Percentiles rank a stretch among this genome's conserved stretches.
Evolutionary conservation across 805 yeast genomes (phyloP).

Genomic region (Blastobotrys peoriensis): DNA sequence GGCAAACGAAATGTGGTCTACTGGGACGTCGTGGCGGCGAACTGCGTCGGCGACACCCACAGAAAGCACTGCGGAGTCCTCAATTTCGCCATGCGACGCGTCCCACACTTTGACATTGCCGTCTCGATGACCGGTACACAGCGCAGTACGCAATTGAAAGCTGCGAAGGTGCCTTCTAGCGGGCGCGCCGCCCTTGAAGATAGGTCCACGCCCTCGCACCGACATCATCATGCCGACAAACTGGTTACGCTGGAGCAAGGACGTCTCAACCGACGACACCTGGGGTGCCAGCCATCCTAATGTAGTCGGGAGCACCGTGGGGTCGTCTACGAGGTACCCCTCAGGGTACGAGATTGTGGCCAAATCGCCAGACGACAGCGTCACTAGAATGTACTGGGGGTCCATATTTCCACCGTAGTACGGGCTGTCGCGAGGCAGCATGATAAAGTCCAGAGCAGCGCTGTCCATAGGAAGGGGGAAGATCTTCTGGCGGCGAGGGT

Average conservation of each 20-base stretch:
- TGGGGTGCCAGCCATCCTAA: constrained; percentile 74
- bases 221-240: constrained; percentile 79
- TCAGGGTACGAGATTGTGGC: constrained; percentile 54
- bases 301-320: constrained; percentile 72
- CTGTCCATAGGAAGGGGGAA: constrained; percentile 46
- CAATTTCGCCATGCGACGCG: constrained; percentile 68
- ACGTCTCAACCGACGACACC: constrained; percentile 49
- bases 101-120: constrained; percentile 81
- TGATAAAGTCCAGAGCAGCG: constrained; percentile 42
- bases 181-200: constrained; percentile 79
- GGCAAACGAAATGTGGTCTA: constrained; percentile 63
- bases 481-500: constrained; percentile 48
- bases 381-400: constrained; percentile 57
- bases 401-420: constrained; percentile 75
- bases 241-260: constrained; percentile 53
- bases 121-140: constrained; percentile 77
- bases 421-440: constrained; percentile 61
- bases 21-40: constrained; percentile 36
- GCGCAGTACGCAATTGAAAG: constrained; percentile 47
- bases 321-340: constrained; percentile 46
- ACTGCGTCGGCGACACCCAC: constrained; percentile 48
- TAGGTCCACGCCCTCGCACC: constrained; percentile 32
- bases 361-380: constrained; percentile 59
- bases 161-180: constrained; percentile 43
- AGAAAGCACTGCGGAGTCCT: constrained; percentile 53